A percentile compares a stretch with the other conserved stretches of the same genome.
phyloP scores from a whole-genome alignment of 139 green algal genomes.

The Nannochloris sp. region DNA sequence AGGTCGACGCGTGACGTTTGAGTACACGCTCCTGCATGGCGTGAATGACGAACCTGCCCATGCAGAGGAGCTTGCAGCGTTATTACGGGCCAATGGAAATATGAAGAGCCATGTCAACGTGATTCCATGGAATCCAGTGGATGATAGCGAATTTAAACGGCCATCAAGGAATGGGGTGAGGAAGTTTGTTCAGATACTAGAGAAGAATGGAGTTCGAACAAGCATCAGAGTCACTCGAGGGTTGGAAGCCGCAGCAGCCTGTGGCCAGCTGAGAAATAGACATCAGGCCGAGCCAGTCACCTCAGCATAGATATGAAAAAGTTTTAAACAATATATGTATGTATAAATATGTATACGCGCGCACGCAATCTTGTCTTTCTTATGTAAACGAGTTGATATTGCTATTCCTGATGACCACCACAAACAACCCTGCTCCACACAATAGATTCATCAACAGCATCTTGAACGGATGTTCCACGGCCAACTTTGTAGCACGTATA shows the following conservation, averaged over 20 bases:
- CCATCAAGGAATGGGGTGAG: slow-evolving; percentile 39
- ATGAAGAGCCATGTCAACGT: slow-evolving; percentile 83
- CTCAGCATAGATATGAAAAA: not conserved
- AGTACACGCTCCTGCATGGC: slow-evolving; percentile 89
- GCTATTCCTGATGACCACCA: too few relatives aligned
- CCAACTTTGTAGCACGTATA: too few relatives aligned
- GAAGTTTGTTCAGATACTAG: slow-evolving; percentile 54
- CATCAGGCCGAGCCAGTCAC: slow-evolving; percentile 76
- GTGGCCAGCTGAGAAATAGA: slow-evolving; percentile 89
- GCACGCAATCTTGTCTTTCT: too few relatives aligned
- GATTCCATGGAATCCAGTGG: slow-evolving; percentile 93
- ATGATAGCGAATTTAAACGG: slow-evolving; percentile 69
- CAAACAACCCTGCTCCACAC: too few relatives aligned
- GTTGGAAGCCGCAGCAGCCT: slow-evolving; percentile 88
- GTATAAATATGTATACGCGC: too few relatives aligned
- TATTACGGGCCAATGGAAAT: slow-evolving; percentile 55
- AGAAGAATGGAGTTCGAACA: slow-evolving; percentile 42
- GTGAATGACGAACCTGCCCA: slow-evolving; percentile 65
- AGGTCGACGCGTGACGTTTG: slow-evolving; percentile 83
- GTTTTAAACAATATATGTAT: too few relatives aligned
- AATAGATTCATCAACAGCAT: too few relatives aligned
- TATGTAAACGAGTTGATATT: too few relatives aligned
- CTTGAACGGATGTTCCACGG: too few relatives aligned
- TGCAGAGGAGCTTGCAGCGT: slow-evolving; percentile 60
- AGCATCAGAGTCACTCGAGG: slow-evolving; percentile 65